Evolutionary conservation across 345 rosid genomes (phyloP).

Genomic region (Brassica carinata): DNA sequence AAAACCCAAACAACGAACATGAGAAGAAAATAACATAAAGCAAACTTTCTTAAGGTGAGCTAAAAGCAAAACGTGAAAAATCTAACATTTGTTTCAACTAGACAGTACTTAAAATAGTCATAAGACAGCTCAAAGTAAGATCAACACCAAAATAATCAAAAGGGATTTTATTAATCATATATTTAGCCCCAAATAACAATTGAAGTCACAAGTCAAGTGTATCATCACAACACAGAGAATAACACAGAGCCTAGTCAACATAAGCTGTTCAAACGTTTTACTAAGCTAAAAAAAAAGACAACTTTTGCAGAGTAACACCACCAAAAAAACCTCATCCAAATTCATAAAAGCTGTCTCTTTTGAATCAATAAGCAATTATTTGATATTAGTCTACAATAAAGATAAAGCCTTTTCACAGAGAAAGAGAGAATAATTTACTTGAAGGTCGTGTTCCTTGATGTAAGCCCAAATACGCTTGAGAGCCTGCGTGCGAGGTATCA

Average conservation of each 20-base stretch:
- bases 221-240: neutral
- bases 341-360: neutral
- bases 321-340: neutral
- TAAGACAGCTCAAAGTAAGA: neutral
- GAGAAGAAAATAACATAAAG: neutral
- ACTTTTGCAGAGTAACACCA: neutral
- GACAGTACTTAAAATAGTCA: neutral
- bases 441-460: constrained; percentile 77
- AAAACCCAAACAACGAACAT: neutral
- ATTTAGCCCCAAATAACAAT: neutral
- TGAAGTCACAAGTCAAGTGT: neutral
- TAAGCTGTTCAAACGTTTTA: neutral
- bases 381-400: neutral
- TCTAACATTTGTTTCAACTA: neutral
- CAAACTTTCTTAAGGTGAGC: neutral
- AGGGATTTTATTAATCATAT: neutral
- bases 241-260: neutral
- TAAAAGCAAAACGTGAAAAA: neutral
- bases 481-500: constrained; percentile 82
- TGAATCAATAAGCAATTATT: neutral
- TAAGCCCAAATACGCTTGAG: constrained; percentile 85
- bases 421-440: constrained; percentile 43
- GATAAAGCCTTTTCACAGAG: neutral
- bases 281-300: neutral
- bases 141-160: neutral